Evolutionary conservation across 2,329 filamentous ascomycete species (phyloP).

Genomic region (Cladosporium sp.): DNA sequence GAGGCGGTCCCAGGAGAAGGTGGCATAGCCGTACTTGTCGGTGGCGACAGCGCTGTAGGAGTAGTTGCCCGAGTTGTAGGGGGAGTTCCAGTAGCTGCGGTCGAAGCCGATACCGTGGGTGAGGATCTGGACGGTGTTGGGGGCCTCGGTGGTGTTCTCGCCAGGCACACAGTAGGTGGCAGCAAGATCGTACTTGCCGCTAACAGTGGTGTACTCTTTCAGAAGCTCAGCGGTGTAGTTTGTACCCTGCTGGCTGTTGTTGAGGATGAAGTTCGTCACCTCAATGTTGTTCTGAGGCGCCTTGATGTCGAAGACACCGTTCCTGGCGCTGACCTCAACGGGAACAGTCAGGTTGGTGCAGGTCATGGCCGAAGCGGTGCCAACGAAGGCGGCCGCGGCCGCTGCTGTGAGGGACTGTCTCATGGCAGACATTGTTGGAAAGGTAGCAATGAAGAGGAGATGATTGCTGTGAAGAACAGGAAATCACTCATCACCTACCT

Average conservation of each 20-base stretch:
- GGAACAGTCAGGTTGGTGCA: conserved; percentile 52
- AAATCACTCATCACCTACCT: background rate
- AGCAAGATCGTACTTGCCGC: conserved; percentile 51
- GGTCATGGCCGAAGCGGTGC: conserved; percentile 23
- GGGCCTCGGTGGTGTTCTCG: conserved; percentile 8
- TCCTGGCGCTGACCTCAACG: conserved; percentile 49
- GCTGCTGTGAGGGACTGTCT: conserved; percentile 20
- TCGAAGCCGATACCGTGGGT: conserved; percentile 52
- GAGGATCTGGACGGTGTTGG: conserved; percentile 43
- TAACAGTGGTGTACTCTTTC: conserved; percentile 46
- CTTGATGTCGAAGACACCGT: conserved; percentile 48
- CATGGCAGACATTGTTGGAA: conserved; percentile 15
- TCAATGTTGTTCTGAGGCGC: conserved; percentile 47
- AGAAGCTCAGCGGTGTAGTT: conserved; percentile 45
- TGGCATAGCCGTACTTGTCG: conserved; percentile 50
- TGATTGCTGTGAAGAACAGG: background rate
- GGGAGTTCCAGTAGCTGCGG: conserved; percentile 57
- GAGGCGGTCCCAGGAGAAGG: conserved; percentile 56
- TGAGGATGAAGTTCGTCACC: conserved; percentile 50
- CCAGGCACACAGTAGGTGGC: conserved; percentile 56
- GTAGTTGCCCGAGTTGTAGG: conserved; percentile 55
- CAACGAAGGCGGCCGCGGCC: conserved; percentile 18
- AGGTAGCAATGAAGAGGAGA: background rate
- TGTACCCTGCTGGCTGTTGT: conserved; percentile 43
- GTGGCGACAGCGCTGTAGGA: conserved; percentile 55